Conservation (phyloP, 2,329 filamentous ascomycete species). For the Zelopaecilomyces penicillatus region DNA sequence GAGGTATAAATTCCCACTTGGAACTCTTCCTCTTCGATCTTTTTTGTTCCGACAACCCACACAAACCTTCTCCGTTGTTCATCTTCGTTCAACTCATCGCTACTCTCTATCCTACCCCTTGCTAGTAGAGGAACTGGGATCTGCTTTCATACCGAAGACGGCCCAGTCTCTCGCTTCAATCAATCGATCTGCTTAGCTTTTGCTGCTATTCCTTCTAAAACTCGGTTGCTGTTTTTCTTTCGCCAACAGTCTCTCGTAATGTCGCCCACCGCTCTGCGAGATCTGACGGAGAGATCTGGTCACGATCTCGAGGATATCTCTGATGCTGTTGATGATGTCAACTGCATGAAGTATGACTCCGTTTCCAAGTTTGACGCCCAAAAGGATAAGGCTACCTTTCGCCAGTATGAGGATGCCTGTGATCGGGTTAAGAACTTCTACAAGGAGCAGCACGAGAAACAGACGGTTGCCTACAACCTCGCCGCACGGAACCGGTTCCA, state of each 20-base stretch:
- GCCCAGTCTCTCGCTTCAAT: no score
- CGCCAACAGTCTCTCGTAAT: slow-evolving; percentile 8
- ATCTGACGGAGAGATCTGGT: slow-evolving; percentile 12
- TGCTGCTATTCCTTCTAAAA: no score
- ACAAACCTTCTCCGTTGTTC: no score
- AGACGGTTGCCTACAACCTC: slow-evolving; percentile 78
- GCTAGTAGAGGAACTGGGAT: no score
- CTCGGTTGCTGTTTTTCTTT: no score
- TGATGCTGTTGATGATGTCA: slow-evolving; percentile 42
- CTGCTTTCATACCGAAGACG: no score
- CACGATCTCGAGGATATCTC: slow-evolving; percentile 40
- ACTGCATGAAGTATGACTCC: slow-evolving; percentile 41
- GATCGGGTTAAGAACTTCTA: slow-evolving; percentile 85
- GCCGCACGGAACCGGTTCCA: slow-evolving; percentile 56
- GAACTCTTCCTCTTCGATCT: no score
- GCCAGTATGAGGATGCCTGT: slow-evolving; percentile 76
- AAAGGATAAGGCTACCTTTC: slow-evolving; percentile 74
- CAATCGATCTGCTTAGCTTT: no score
- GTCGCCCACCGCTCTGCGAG: slow-evolving; percentile 17
- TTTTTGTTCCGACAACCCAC: no score
- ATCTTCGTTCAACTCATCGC: no score
- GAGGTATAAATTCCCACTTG: no score
- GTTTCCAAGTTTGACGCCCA: slow-evolving; percentile 60
- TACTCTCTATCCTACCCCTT: no score
- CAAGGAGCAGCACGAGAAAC: slow-evolving; percentile 60